phyloP scores from a whole-genome alignment of 2,329 filamentous ascomycete genomes.

The Aureobasidium sp. region DNA sequence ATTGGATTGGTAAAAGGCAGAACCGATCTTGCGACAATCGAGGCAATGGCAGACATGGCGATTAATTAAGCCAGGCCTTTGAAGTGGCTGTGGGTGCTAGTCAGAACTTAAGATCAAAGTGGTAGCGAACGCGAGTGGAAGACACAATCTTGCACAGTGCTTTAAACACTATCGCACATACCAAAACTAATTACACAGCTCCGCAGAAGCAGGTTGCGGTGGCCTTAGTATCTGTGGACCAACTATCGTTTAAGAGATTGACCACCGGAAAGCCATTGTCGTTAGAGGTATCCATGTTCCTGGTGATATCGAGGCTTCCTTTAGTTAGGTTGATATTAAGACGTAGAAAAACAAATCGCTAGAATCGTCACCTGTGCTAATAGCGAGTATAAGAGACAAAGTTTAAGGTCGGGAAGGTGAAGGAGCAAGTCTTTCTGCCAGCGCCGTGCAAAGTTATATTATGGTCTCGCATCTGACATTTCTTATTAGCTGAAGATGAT shows the following conservation, averaged over 20 bases:
- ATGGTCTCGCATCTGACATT: too few species aligned
- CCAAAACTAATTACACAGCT: conserved; percentile 59
- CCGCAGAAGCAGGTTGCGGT: conserved; percentile 68
- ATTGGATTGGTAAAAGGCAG: conserved; percentile 69
- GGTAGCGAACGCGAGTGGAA: not conserved
- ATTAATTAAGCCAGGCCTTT: conserved; percentile 52
- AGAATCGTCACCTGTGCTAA: too few species aligned
- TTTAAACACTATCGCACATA: conserved; percentile 29
- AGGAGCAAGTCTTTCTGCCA: too few species aligned
- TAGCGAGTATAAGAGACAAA: too few species aligned
- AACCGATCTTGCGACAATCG: conserved; percentile 68
- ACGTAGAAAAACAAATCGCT: too few species aligned
- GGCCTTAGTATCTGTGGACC: conserved; percentile 33
- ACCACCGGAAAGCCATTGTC: not conserved
- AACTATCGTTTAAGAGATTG: not conserved
- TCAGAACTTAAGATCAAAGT: not conserved
- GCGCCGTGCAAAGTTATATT: too few species aligned
- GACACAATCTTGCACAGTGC: too few species aligned
- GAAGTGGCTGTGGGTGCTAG: not conserved
- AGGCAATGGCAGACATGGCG: conserved; percentile 67
- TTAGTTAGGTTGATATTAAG: too few species aligned
- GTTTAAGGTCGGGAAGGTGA: too few species aligned
- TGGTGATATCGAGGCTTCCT: too few species aligned
- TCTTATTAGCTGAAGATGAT: too few species aligned
- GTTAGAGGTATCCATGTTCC: not conserved